Evolutionary conservation across 176 grass and related monocot genomes (phyloP).

Genomic region (Cenchrus americanus): DNA sequence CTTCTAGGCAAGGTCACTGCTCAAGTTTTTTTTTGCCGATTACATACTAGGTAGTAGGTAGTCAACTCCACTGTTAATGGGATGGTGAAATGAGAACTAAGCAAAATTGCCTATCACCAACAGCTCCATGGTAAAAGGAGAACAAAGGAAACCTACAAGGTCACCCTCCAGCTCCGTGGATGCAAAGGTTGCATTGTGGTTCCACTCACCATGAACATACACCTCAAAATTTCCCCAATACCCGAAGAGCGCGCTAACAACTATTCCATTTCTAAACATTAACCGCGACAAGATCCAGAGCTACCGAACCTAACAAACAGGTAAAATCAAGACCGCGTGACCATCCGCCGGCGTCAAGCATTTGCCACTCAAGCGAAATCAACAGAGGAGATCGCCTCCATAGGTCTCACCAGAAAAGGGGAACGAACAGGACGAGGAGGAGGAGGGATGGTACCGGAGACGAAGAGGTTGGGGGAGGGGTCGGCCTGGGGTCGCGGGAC

Average conservation of each 20-base stretch:
- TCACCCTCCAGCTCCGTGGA: neutral
- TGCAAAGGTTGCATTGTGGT: neutral
- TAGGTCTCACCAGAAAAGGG: neutral
- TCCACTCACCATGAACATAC: neutral
- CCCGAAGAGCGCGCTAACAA: neutral
- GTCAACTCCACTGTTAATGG: neutral
- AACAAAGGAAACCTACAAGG: neutral
- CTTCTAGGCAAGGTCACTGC: neutral
- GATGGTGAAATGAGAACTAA: neutral
- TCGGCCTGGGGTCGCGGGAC: slow-evolving; percentile 58
- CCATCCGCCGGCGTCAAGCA: neutral
- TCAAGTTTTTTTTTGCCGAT: neutral
- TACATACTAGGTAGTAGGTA: neutral
- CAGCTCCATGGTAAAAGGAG: neutral
- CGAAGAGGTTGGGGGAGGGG: slow-evolving; percentile 79
- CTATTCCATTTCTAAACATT: neutral
- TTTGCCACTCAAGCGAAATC: neutral
- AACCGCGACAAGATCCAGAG: neutral
- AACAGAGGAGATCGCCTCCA: neutral
- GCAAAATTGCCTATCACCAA: neutral
- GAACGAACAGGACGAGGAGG: neutral
- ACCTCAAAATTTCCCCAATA: neutral
- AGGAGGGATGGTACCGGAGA: slow-evolving; percentile 58
- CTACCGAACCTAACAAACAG: slow-evolving; percentile 16
- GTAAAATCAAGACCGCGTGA: neutral